Conservation (phyloP, 2,329 filamentous ascomycete genomes). For the Cladophialophora exuberans region DNA sequence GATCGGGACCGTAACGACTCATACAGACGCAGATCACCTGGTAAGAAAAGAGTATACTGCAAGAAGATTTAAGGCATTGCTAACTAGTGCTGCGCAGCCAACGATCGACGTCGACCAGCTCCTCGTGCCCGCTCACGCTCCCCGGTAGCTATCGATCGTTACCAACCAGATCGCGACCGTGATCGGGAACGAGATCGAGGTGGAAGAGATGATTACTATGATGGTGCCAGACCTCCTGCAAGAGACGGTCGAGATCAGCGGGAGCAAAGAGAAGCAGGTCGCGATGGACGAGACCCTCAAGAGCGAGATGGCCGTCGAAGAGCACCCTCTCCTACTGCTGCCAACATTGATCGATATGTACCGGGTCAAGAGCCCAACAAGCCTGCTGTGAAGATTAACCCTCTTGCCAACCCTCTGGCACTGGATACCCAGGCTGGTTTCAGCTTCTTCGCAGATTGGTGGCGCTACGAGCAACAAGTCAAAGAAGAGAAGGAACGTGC, state of each 20-base stretch:
- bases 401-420: conserved; percentile 63
- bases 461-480: conserved; percentile 64
- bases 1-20: conserved; percentile 42
- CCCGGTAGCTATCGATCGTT: conserved; percentile 65
- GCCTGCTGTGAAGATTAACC: conserved; percentile 58
- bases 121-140: conserved; percentile 61
- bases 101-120: conserved; percentile 49
- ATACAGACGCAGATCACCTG: conserved; percentile 51
- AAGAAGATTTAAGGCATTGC: not conserved
- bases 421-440: conserved; percentile 69
- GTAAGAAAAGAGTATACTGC: conserved; percentile 38
- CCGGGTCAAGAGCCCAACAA: conserved; percentile 62
- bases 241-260: not conserved
- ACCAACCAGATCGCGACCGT: conserved; percentile 56
- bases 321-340: conserved; percentile 59
- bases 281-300: conserved; percentile 57
- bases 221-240: conserved; percentile 12
- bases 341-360: conserved; percentile 67
- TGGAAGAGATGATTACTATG: conserved; percentile 15
- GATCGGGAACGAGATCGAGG: conserved; percentile 44
- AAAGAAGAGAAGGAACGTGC: conserved; percentile 66
- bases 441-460: conserved; percentile 71
- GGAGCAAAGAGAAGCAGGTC: conserved; percentile 34
- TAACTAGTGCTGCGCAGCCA: conserved; percentile 15
- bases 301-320: conserved; percentile 62